Percentiles rank a stretch among this genome's conserved stretches.
These are phyloP conservation scores for Kentomonas sorsogonicus DNA, from an alignment of 208 protist species.

Conservation along the genomic window DNA sequence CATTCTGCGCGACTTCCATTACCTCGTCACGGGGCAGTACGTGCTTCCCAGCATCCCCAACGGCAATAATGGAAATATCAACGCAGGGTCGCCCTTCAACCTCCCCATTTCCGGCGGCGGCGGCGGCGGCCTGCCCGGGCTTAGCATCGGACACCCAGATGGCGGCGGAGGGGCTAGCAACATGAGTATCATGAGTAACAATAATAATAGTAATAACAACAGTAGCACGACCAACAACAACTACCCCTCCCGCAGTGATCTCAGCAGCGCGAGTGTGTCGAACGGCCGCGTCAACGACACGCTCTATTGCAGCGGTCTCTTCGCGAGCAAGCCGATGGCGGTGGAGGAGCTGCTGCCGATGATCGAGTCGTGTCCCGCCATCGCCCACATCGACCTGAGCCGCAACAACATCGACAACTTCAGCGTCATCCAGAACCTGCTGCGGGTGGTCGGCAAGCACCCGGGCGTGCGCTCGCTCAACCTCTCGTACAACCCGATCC, in stretches of 20 bases:
- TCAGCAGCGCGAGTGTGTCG: no score
- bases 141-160: no score
- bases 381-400: conserved; percentile 62
- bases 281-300: conserved; percentile 8
- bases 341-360: conserved; percentile 63
- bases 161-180: no score
- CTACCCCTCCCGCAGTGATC: no score
- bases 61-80: no score
- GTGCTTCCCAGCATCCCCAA: no score
- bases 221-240: no score
- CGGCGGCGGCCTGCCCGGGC: no score
- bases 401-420: conserved; percentile 76
- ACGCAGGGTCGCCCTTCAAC: no score
- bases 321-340: conserved; percentile 39
- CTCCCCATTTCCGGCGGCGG: no score
- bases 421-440: conserved; percentile 53
- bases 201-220: no score
- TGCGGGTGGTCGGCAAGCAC: conserved; percentile 43
- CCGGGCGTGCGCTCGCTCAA: conserved; percentile 52
- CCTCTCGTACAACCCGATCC: conserved; percentile 76
- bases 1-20: conserved; percentile 61
- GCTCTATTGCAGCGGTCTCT: conserved; percentile 65
- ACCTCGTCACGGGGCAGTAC: conserved; percentile 46
- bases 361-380: conserved; percentile 41
- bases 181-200: no score